A percentile compares a stretch with the other conserved stretches of the same genome.
Evolutionary conservation across 2,329 filamentous ascomycete genomes (phyloP).

Genomic region (Botrytis porri): DNA sequence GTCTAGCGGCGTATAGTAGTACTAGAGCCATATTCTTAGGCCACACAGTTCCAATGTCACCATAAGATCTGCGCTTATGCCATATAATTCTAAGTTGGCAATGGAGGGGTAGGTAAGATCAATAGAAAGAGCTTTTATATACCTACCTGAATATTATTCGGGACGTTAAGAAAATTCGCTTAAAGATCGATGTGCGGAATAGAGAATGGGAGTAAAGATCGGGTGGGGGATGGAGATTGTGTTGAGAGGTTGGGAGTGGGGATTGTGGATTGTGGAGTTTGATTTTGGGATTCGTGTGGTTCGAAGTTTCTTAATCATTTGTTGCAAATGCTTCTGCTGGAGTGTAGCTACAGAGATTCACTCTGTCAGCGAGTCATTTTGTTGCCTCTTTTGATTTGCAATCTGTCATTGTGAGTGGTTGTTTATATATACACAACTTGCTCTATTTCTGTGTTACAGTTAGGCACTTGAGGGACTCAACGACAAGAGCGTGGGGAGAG

Average conservation of each 20-base stretch:
- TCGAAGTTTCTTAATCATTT: no score
- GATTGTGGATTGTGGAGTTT: not conserved
- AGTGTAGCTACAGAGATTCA: not conserved
- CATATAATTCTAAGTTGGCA: not conserved
- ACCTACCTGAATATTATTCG: no score
- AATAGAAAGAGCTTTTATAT: fast-evolving
- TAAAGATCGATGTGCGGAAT: not conserved
- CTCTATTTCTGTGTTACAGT: no score
- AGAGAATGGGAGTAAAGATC: not conserved
- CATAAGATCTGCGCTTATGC: not conserved
- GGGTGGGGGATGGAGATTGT: not conserved
- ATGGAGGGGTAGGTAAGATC: not conserved
- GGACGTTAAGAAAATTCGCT: not conserved
- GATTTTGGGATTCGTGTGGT: no score
- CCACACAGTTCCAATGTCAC: not conserved
- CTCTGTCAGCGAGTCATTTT: not conserved
- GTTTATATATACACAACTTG: no score
- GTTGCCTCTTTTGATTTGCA: not conserved
- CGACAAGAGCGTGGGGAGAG: no score
- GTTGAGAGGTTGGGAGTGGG: not conserved
- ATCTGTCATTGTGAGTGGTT: no score
- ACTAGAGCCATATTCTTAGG: no score
- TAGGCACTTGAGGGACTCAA: no score
- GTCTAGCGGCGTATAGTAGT: no score
- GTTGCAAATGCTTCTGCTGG: no score